Percentiles rank a stretch among this genome's conserved stretches.
phyloP scores from a whole-genome alignment of 108 stramenopile genomes.

The Bacterosira constricta region DNA sequence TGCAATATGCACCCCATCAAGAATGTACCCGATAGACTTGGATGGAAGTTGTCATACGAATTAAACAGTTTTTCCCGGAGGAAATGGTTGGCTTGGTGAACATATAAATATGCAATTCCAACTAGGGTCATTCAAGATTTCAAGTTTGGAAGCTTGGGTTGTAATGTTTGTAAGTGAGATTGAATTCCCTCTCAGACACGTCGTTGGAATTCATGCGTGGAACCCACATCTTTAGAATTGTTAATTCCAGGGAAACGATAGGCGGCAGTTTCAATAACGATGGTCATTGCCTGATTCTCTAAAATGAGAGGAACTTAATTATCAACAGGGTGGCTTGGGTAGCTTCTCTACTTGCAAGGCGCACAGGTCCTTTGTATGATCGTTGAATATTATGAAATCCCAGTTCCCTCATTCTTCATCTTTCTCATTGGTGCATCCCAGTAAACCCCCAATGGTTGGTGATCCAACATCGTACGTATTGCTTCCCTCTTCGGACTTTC shows the following conservation, averaged over 20 bases:
- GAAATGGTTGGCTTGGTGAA: constrained; percentile 29
- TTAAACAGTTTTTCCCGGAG: constrained; percentile 67
- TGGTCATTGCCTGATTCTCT: constrained; percentile 12
- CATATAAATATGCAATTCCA: constrained; percentile 58
- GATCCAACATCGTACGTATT: constrained; percentile 78
- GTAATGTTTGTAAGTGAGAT: constrained; percentile 30
- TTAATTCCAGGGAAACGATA: constrained; percentile 56
- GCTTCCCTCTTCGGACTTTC: not conserved
- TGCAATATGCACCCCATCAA: constrained; percentile 71
- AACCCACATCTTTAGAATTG: constrained; percentile 59
- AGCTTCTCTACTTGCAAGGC: constrained; percentile 37
- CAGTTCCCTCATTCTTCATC: constrained; percentile 14
- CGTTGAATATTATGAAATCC: constrained; percentile 81
- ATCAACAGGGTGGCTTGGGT: constrained; percentile 36
- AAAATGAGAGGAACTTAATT: constrained; percentile 60
- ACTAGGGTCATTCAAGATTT: constrained; percentile 61
- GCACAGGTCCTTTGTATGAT: constrained; percentile 74
- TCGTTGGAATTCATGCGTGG: constrained; percentile 58
- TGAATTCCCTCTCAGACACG: constrained; percentile 48
- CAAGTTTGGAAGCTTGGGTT: not conserved
- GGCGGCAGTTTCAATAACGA: constrained; percentile 69
- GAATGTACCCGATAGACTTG: constrained; percentile 73
- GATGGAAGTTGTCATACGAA: constrained; percentile 70
- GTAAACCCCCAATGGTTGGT: constrained; percentile 57
- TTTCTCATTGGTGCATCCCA: constrained; percentile 4